A percentile compares a stretch with the other conserved stretches of the same genome.
phyloP scores from a whole-genome alignment of 495 filamentous ascomycete genomes.

The Aspergillus olivimuriae region DNA sequence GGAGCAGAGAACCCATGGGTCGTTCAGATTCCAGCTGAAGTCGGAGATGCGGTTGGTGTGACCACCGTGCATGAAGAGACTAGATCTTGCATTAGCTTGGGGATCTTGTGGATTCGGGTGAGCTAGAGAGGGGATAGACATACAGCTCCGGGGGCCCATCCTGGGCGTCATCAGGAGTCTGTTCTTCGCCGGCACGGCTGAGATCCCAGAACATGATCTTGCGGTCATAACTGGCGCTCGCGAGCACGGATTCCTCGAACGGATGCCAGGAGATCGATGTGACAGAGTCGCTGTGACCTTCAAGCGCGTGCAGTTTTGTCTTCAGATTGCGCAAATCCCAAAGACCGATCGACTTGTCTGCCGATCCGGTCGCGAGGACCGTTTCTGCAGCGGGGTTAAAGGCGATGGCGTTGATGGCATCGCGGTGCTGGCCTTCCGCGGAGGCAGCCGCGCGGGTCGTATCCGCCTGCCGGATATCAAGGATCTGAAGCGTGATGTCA shows the following conservation, averaged over 20 bases:
- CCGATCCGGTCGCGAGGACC: constrained; percentile 84
- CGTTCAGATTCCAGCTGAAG: constrained; percentile 95
- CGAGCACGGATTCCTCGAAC: constrained; percentile 76
- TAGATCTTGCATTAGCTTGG: constrained; percentile 24
- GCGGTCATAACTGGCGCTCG: constrained; percentile 85
- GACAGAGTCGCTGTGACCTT: constrained; percentile 81
- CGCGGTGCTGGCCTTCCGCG: constrained; percentile 66
- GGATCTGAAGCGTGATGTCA: constrained; percentile 84
- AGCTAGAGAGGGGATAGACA: constrained; percentile 36
- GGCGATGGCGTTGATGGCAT: constrained; percentile 89
- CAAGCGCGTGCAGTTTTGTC: constrained; percentile 75
- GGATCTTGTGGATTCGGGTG: constrained; percentile 13
- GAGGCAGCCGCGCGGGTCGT: constrained; percentile 56
- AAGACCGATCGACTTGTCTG: constrained; percentile 87
- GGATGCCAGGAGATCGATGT: constrained; percentile 94
- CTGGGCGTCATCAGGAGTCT: constrained; percentile 89
- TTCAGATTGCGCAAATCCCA: constrained; percentile 93
- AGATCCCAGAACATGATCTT: constrained; percentile 96
- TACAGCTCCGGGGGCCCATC: constrained; percentile 94
- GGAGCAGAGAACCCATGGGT: constrained; percentile 90
- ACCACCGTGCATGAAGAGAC: constrained; percentile 97
- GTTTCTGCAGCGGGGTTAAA: constrained; percentile 88
- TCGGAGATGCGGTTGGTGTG: constrained; percentile 95
- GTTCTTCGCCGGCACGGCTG: constrained; percentile 84
- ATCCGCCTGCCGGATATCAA: constrained; percentile 69